Evolutionary conservation across 129 eudicot genomes (phyloP).

Genomic region (Centaurea solstitialis): DNA sequence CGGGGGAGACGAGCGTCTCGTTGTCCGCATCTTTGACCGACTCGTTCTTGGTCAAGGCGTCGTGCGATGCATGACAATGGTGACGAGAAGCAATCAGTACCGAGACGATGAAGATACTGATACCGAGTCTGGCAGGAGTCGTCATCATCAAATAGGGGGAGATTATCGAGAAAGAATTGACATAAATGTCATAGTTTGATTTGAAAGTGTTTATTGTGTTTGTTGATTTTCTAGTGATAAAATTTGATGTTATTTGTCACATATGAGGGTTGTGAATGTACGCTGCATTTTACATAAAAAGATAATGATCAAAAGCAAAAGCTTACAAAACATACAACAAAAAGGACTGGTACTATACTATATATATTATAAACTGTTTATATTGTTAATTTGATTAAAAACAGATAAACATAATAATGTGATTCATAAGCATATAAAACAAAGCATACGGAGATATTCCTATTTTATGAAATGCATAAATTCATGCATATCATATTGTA

Average conservation of each 20-base stretch:
- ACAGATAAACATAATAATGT: background rate
- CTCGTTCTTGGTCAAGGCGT: slow-evolving; percentile 24
- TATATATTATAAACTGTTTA: no score
- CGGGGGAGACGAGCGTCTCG: slow-evolving; percentile 34
- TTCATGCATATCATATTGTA: slow-evolving; percentile 1
- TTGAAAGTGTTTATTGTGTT: background rate
- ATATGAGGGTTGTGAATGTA: background rate
- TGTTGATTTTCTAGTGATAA: background rate
- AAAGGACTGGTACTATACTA: background rate
- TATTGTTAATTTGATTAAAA: background rate
- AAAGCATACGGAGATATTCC: background rate
- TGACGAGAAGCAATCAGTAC: background rate
- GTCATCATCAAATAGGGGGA: slow-evolving; percentile 13
- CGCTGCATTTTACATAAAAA: slow-evolving; percentile 6
- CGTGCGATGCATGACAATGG: slow-evolving; percentile 9
- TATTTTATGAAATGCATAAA: background rate
- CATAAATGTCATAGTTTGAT: background rate
- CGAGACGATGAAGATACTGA: slow-evolving; percentile 17
- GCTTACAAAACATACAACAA: background rate
- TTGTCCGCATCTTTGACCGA: slow-evolving; percentile 18
- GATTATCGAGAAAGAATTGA: background rate
- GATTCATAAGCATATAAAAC: background rate
- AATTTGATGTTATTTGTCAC: background rate
- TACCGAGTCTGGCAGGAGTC: background rate
- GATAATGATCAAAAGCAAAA: slow-evolving; percentile 14